Evolutionary conservation across 2,329 filamentous ascomycete genomes (phyloP).

Genomic region (Lachnellula willkommii): DNA sequence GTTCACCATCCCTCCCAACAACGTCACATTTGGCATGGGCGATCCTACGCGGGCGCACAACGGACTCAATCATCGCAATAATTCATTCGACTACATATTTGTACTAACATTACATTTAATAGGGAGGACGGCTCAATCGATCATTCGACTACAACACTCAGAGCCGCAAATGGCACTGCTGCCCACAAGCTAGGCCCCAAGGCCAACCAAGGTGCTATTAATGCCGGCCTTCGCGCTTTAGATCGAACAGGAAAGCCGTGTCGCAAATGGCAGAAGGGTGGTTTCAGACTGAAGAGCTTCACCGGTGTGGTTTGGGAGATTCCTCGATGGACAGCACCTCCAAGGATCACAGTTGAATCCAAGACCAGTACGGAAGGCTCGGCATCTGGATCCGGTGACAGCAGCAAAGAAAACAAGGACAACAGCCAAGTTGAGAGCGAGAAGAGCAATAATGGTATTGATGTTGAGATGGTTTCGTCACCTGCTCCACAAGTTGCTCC

Average conservation of each 20-base stretch:
- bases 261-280: constrained; percentile 81
- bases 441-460: constrained; percentile 53
- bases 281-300: constrained; percentile 84
- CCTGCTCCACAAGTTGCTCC: constrained; percentile 34
- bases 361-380: constrained; percentile 43
- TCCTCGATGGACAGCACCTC: constrained; percentile 73
- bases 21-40: too few relatives aligned
- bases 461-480: constrained; percentile 54
- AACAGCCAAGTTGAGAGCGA: constrained; percentile 51
- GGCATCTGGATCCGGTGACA: constrained; percentile 39
- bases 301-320: constrained; percentile 81
- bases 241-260: constrained; percentile 89
- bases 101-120: constrained; percentile 28
- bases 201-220: constrained; percentile 95
- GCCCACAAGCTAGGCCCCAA: constrained; percentile 88
- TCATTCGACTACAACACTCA: constrained; percentile 42
- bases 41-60: too few relatives aligned
- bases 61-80: neutral
- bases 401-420: constrained; percentile 61
- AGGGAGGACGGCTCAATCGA: constrained; percentile 62
- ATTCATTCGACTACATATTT: constrained; percentile 1
- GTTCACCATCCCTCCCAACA: constrained; percentile 36
- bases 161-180: constrained; percentile 36
- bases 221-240: constrained; percentile 87
- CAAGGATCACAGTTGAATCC: constrained; percentile 45